Evolutionary conservation across 306 rosid genomes (phyloP), one percentile per base, ranked within the genome.

Genomic region (Cercis canadensis): DNA sequence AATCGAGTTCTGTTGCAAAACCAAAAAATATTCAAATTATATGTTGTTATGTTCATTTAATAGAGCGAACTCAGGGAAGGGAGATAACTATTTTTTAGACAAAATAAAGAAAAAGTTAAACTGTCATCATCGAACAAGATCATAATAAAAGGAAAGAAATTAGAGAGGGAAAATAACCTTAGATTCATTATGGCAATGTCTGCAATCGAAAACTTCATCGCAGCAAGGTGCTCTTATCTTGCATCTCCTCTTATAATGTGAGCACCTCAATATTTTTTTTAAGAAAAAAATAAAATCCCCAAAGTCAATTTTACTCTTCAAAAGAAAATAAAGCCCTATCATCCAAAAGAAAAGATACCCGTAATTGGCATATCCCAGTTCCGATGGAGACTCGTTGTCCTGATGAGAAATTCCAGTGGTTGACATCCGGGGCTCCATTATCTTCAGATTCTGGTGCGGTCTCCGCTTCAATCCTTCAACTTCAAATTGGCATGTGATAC

Each of bases 1-100:
- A 62, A 88, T 64, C 5, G 90, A 78, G 70, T 90, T 90, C 97
- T 88, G 82, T 63, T 21, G 39, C 63, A 78, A 37, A 64, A 5
- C 32, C 29, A 24, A 24, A 24, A 24, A 3, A 24, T 24, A 14
- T 53, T 40, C 37, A 16, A 15, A 40, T 17, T 3, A 43, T 31
- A 21, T 15, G 36, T 36, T 2, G 5, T 62, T n/a, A n/a, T n/a
- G 72, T 49, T 62, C 78, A 37, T 39, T 44, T 33, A 29, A 18
- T 11, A 72, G 17, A 24, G 3, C 2, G 29, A 24, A 3, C 29
- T 24, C 29, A 24, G 29, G 29, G 29, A 12, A 4, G 17, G 55
- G 2, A 29, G 12, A 15, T 11, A 44, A 33, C 54, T 16, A 29
- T 34, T 41, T 52, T 32, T 24, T 57, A 19, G 18, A 33, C 4